Conservation (phyloP, 345 rosid genomes). For the Aethionema arabicum region DNA sequence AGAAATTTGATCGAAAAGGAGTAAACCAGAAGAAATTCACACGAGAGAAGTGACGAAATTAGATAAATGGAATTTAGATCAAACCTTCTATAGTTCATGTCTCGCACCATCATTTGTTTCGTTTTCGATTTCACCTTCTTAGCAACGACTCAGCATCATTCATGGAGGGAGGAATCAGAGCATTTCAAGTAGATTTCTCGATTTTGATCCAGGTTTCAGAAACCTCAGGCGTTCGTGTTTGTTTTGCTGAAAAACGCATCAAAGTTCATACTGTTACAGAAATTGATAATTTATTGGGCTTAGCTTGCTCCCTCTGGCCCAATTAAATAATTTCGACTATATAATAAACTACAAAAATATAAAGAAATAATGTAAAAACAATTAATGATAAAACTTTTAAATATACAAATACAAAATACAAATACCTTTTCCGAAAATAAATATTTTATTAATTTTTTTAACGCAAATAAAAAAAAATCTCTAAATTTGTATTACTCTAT, state of each 20-base stretch:
- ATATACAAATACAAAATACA: too few species aligned
- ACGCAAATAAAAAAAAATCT: too few species aligned
- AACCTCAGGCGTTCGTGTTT: conserved; percentile 2
- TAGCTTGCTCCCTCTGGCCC: not conserved
- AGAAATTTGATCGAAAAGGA: conserved; percentile 8
- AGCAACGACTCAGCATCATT: not conserved
- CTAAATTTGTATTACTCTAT: too few species aligned
- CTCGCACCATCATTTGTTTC: conserved; percentile 23
- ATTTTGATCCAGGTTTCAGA: conserved; percentile 6
- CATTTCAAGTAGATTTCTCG: not conserved
- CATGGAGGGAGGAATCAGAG: not conserved
- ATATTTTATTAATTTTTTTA: too few species aligned
- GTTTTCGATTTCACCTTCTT: not conserved
- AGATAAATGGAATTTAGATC: conserved; percentile 14
- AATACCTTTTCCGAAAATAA: too few species aligned
- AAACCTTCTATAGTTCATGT: conserved; percentile 38
- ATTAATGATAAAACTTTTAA: too few species aligned
- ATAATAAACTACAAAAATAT: too few species aligned
- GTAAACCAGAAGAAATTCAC: not conserved
- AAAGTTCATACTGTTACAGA: conserved; percentile 11
- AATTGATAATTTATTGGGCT: conserved; percentile 16
- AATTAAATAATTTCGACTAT: not conserved
- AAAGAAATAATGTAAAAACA: too few species aligned
- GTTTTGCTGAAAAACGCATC: conserved; percentile 23
- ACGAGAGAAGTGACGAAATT: not conserved